Conservation (phyloP, 2,329 filamentous ascomycete genomes). For the Torrubiella hemipterigena region DNA sequence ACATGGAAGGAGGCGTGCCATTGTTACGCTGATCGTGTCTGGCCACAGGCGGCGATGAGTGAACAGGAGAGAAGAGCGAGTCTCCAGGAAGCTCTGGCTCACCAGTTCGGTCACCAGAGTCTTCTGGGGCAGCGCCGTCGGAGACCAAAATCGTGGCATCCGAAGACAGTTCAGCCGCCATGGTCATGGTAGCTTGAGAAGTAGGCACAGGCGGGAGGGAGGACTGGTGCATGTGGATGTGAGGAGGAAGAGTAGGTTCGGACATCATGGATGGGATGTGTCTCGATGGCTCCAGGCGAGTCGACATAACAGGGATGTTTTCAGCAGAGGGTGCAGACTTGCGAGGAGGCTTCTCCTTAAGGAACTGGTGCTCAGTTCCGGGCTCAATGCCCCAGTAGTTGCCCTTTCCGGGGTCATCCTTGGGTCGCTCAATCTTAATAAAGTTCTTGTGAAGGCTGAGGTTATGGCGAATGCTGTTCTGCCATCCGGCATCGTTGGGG, state of each 20-base stretch:
- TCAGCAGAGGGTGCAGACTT: slow-evolving; percentile 44
- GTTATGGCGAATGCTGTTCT: slow-evolving; percentile 98
- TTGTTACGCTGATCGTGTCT: slow-evolving; percentile 47
- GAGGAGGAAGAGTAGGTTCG: slow-evolving; percentile 37
- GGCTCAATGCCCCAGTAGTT: slow-evolving; percentile 92
- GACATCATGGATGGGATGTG: slow-evolving; percentile 25
- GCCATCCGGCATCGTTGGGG: slow-evolving; percentile 79
- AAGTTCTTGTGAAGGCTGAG: slow-evolving; percentile 95
- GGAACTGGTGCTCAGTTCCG: slow-evolving; percentile 81
- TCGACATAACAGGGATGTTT: slow-evolving; percentile 46
- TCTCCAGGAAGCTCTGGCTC: slow-evolving; percentile 28
- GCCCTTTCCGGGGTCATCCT: slow-evolving; percentile 94
- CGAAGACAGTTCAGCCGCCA: slow-evolving; percentile 53
- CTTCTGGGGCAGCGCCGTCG: slow-evolving; percentile 47
- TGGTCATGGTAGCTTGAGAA: slow-evolving; percentile 22
- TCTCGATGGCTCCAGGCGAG: slow-evolving; percentile 39
- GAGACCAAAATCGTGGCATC: slow-evolving; percentile 68
- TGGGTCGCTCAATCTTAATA: slow-evolving; percentile 87
- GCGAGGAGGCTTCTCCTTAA: slow-evolving; percentile 70
- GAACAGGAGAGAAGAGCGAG: slow-evolving; percentile 63
- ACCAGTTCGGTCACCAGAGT: slow-evolving; percentile 26
- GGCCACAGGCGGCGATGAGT: slow-evolving; percentile 81
- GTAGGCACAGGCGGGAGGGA: slow-evolving; percentile 27
- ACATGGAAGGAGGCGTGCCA: slow-evolving; percentile 65
- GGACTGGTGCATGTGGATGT: slow-evolving; percentile 21